phyloP scores from a whole-genome alignment of 345 rosid species.

The Hypericum androsaemum region DNA sequence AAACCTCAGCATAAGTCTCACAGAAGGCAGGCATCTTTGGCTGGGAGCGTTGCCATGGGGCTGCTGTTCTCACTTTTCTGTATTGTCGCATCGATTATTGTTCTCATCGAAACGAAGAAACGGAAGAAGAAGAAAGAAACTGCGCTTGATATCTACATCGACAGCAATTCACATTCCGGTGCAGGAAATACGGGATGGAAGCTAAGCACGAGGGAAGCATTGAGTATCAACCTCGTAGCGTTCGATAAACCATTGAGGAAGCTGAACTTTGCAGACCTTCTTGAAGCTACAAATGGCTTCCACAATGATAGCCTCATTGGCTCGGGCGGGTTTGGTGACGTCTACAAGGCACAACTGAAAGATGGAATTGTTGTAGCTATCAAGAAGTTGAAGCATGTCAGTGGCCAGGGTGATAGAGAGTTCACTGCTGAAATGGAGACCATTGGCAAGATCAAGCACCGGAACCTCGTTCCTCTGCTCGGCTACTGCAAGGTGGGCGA shows the following conservation, averaged over 20 bases:
- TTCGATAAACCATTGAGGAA: constrained; percentile 79
- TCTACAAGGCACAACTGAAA: constrained; percentile 76
- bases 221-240: constrained; percentile 73
- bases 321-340: constrained; percentile 96
- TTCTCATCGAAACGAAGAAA: constrained; percentile 54
- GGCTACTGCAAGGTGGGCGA: constrained; percentile 91
- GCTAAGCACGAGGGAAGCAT: constrained; percentile 60
- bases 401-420: constrained; percentile 95
- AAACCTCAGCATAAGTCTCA: constrained; percentile 43
- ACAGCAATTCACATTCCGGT: constrained; percentile 57
- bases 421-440: constrained; percentile 98
- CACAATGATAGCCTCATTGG: constrained; percentile 78
- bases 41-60: constrained; percentile 80
- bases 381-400: constrained; percentile 82
- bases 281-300: constrained; percentile 85
- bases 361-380: constrained; percentile 87
- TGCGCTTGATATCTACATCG: constrained; percentile 45
- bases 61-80: constrained; percentile 68
- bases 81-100: constrained; percentile 57
- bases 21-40: constrained; percentile 43
- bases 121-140: constrained; percentile 60
- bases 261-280: constrained; percentile 87
- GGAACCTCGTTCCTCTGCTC: constrained; percentile 82
- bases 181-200: constrained; percentile 63
- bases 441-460: constrained; percentile 87